phyloP scores from a whole-genome alignment of 768 basidiomycete species.

The Mycena vitilis region DNA sequence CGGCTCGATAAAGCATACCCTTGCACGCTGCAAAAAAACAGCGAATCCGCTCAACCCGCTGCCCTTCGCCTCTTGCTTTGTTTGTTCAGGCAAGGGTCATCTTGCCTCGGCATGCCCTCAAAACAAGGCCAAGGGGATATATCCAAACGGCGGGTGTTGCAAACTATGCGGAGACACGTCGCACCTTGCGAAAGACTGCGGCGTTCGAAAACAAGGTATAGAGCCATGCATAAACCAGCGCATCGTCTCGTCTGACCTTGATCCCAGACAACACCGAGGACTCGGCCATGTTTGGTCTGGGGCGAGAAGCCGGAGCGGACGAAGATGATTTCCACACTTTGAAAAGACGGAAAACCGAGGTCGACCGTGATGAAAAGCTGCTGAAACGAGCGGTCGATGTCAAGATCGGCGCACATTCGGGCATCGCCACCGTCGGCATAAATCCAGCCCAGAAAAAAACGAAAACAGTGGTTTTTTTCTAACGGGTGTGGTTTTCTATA shows the following conservation, averaged over 20 bases:
- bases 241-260: conserved; percentile 6
- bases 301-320: conserved; percentile 79
- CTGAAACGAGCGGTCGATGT: conserved; percentile 55
- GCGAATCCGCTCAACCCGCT: conserved; percentile 72
- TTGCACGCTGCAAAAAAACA: conserved; percentile 81
- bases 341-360: conserved; percentile 70
- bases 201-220: conserved; percentile 65
- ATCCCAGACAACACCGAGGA: conserved; percentile 52
- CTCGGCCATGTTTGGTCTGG: conserved; percentile 55
- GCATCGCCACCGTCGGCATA: conserved; percentile 49
- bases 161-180: conserved; percentile 88
- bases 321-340: conserved; percentile 95
- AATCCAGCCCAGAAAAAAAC: conserved; percentile 32
- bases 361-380: conserved; percentile 69
- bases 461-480: conserved; percentile 65
- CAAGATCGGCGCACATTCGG: conserved; percentile 57
- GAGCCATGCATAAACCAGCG: neutral
- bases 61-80: conserved; percentile 93
- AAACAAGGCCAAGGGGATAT: conserved; percentile 84
- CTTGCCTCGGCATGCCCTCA: conserved; percentile 85
- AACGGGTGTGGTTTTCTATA: conserved; percentile 18
- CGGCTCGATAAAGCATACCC: conserved; percentile 80
- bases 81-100: conserved; percentile 87
- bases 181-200: conserved; percentile 90
- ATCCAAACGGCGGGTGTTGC: conserved; percentile 91